Evolutionary conservation across 805 yeast genomes (phyloP).

Genomic region (Candida yuanshanica): DNA sequence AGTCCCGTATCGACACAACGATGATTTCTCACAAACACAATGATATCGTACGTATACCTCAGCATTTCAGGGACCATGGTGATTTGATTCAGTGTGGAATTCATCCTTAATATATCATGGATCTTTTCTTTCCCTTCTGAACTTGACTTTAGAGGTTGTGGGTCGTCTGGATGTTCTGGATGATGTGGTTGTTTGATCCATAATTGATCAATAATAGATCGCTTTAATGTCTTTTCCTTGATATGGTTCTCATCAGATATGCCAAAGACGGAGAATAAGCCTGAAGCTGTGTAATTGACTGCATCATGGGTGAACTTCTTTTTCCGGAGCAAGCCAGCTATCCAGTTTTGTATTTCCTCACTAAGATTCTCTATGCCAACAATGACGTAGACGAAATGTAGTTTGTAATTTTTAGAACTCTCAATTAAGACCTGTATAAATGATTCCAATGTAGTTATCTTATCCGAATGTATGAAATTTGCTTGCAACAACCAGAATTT

Average conservation of each 20-base stretch:
- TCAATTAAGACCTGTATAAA: neutral
- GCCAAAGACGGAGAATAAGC: neutral
- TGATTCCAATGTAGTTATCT: neutral
- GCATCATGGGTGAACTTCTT: slow-evolving; percentile 8
- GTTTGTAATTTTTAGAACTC: neutral
- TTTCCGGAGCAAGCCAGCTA: slow-evolving; percentile 13
- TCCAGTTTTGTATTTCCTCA: slow-evolving; percentile 3
- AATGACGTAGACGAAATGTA: slow-evolving; percentile 5
- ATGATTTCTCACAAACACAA: slow-evolving; percentile 47
- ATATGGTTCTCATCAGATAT: neutral
- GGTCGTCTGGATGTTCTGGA: neutral
- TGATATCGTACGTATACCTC: slow-evolving; percentile 52
- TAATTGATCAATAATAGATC: neutral
- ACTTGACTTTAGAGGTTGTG: neutral
- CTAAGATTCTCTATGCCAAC: slow-evolving; percentile 9
- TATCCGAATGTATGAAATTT: neutral
- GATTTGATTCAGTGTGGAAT: slow-evolving; percentile 3
- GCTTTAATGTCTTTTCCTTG: neutral
- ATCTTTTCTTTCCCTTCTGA: neutral
- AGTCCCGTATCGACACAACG: slow-evolving; percentile 49
- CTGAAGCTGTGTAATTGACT: neutral
- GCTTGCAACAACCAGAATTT: slow-evolving; percentile 9
- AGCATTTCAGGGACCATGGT: slow-evolving; percentile 42
- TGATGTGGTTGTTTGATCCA: neutral
- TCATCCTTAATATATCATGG: neutral